Evolutionary conservation across 371 early-diverging fungal genomes (phyloP), one percentile per base, ranked within the genome.

Genomic region (Syncephalastrum sp.): DNA sequence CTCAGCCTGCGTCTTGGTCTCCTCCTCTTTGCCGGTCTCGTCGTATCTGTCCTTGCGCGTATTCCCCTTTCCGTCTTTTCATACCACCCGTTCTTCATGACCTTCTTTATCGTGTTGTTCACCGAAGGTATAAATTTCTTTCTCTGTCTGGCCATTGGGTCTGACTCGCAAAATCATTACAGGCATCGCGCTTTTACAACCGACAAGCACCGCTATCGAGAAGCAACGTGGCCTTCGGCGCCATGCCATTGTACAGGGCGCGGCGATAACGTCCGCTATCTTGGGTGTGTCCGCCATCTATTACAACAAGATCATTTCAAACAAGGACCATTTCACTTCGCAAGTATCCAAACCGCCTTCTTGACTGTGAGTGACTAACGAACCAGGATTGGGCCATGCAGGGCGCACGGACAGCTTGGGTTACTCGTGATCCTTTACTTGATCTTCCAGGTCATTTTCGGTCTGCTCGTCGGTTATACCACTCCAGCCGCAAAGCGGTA

Each of bases 281-380:
- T 17, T 59, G 41, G 72, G 67, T 6, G 65, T 68, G 7, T 33
- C 56, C 5, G 51, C 61, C n/a, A 70, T 70, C 46, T 42, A 57
- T 54, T 58, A 65, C 17, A 69, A 72, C 61, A 75, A 75, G 45
- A 42, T 24, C 5, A 29, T 51, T 15, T 33, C 56, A 15, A 21
- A 63, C 24, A 64, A 61, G 21, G 64, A 59, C 0, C 76, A 75
- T 47, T 72, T 72, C 49, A 66, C 62, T 45, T 63, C 63, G 64
- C 63, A 56, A n/a, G 54, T 46, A 24, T 38, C 2, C n/a, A 4
- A 25, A 16, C 14, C 21, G 21, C 21, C 21, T 21, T 21, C 21
- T 21, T 21, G 1, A 21, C 1, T 21, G 21, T 21, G 21, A 21
- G 21, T 21, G 21, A 21, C 21, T 21, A 2, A 21, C 21, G 21